These are phyloP conservation scores for Stephania yunnanensis DNA, from an alignment of 164 flowering plant species.

Conservation along the genomic window DNA sequence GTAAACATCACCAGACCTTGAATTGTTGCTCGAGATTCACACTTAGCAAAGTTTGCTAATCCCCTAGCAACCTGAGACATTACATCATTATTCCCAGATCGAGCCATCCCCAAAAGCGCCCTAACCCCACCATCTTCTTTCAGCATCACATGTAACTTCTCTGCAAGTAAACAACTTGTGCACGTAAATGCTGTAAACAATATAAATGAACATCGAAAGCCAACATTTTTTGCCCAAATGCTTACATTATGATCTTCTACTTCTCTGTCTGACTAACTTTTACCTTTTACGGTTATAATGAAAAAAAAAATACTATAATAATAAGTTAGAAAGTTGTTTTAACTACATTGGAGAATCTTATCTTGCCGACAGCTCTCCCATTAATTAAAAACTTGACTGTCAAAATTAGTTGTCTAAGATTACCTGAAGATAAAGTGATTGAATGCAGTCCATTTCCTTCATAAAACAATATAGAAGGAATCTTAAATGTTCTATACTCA, in stretches of 20 bases:
- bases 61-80: constrained; percentile 84
- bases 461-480: too few relatives aligned
- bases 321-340: not conserved
- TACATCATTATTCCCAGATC: constrained; percentile 55
- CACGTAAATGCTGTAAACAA: constrained; percentile 6
- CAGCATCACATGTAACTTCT: constrained; percentile 49
- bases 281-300: too few relatives aligned
- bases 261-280: not conserved
- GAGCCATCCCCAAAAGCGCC: constrained; percentile 62
- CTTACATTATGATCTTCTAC: not conserved
- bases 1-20: constrained; percentile 45
- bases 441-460: not conserved
- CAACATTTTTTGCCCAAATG: not conserved
- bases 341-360: not conserved
- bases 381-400: not conserved
- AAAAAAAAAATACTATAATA: too few relatives aligned
- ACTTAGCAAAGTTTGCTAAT: constrained; percentile 85
- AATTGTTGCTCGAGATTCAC: constrained; percentile 69
- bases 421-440: not conserved
- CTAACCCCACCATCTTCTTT: constrained; percentile 70
- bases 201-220: not conserved
- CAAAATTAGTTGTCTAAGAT: not conserved
- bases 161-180: constrained; percentile 32
- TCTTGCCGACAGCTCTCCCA: not conserved
- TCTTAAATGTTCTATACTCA: too few relatives aligned